Percentiles rank a stretch among this genome's conserved stretches.
Evolutionary conservation across 305 asterid genomes (phyloP).

Genomic region (Fraxinus paxiana): DNA sequence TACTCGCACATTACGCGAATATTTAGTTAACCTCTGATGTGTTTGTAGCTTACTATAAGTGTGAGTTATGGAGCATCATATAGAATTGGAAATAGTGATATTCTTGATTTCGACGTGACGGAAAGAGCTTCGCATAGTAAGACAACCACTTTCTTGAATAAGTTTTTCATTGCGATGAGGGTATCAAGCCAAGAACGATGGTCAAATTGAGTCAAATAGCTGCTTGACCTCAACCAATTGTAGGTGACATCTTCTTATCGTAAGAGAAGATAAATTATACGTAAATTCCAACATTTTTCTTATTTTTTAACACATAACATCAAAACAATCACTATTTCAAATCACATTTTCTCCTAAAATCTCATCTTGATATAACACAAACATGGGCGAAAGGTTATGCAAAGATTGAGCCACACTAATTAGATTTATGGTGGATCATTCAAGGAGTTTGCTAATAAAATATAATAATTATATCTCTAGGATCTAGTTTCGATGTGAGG

Average conservation of each 20-base stretch:
- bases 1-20: not conserved
- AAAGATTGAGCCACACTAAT: not conserved
- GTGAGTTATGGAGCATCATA: not conserved
- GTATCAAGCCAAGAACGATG: not conserved
- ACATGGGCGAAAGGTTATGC: not conserved
- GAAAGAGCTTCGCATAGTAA: not conserved
- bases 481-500: not conserved
- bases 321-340: no score
- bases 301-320: no score
- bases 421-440: not conserved
- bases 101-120: not conserved
- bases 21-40: not conserved
- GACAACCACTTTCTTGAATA: not conserved
- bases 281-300: no score
- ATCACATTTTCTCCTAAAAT: no score
- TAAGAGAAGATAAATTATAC: not conserved
- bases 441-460: not conserved
- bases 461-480: not conserved
- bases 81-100: not conserved
- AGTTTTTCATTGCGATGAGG: no score
- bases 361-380: no score
- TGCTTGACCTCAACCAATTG: not conserved
- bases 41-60: not conserved
- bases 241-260: not conserved
- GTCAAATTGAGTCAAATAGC: not conserved